Evolutionary conservation across 495 filamentous ascomycete genomes (phyloP).

Genomic region (Zalerion maritima): DNA sequence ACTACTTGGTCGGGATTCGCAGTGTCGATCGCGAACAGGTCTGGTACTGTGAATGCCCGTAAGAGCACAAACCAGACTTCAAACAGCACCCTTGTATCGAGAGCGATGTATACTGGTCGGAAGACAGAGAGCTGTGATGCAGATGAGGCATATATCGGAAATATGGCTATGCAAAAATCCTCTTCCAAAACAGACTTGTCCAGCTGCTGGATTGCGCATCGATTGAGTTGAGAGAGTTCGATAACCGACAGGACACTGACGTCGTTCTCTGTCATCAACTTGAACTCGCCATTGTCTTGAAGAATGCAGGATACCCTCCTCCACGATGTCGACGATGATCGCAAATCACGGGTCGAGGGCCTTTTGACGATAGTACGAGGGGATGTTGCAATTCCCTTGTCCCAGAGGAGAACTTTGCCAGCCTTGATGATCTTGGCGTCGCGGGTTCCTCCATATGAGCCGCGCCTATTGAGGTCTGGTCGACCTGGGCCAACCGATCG

Average conservation of each 20-base stretch:
- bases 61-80: slow-evolving; percentile 96
- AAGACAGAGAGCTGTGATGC: slow-evolving; percentile 48
- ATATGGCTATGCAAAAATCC: slow-evolving; percentile 89
- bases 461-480: slow-evolving; percentile 53
- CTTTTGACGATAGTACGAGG: slow-evolving; percentile 37
- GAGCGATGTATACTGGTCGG: slow-evolving; percentile 65
- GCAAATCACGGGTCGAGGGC: slow-evolving; percentile 31
- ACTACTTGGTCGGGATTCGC: slow-evolving; percentile 20
- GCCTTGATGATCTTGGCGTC: slow-evolving; percentile 92
- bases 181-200: slow-evolving; percentile 87
- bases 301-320: slow-evolving; percentile 81
- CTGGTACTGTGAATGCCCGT: slow-evolving; percentile 83
- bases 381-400: slow-evolving; percentile 43
- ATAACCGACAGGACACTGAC: slow-evolving; percentile 64
- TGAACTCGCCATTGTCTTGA: slow-evolving; percentile 90
- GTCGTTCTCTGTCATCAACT: slow-evolving; percentile 72
- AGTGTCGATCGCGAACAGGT: slow-evolving; percentile 55
- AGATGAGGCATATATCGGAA: slow-evolving; percentile 58
- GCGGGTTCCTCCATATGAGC: slow-evolving; percentile 43
- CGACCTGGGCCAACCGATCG: slow-evolving; percentile 41
- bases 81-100: slow-evolving; percentile 78
- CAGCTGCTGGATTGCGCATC: slow-evolving; percentile 78
- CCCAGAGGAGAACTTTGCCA: slow-evolving; percentile 86
- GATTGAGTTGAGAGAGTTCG: slow-evolving; percentile 75
- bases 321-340: slow-evolving; percentile 43